Evolutionary conservation across 352 stramenopile species (phyloP).

Genomic region (Stramenopiles sp.): DNA sequence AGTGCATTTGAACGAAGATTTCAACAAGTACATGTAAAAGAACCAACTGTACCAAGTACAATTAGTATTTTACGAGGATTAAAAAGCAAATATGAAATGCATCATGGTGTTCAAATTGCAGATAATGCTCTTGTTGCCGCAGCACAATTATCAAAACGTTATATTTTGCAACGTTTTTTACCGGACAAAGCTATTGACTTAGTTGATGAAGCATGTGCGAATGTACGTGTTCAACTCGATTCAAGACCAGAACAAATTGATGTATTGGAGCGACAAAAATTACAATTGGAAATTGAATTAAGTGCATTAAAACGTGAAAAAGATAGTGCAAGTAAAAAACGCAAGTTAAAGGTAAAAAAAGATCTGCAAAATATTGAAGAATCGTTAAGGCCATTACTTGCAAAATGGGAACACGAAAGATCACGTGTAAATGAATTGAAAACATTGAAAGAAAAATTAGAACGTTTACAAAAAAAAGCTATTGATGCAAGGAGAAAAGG

Average conservation of each 20-base stretch:
- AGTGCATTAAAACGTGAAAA: slow-evolving; percentile 78
- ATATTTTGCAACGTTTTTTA: slow-evolving; percentile 71
- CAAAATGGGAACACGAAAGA: slow-evolving; percentile 73
- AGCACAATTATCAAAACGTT: slow-evolving; percentile 76
- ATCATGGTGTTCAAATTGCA: slow-evolving; percentile 83
- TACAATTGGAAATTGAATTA: slow-evolving; percentile 86
- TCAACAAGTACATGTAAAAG: slow-evolving; percentile 79
- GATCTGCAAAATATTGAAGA: slow-evolving; percentile 73
- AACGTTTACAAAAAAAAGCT: slow-evolving; percentile 72
- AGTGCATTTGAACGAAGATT: slow-evolving; percentile 89
- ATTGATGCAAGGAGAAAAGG: slow-evolving; percentile 71
- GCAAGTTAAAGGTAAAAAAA: slow-evolving; percentile 62
- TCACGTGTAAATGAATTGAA: slow-evolving; percentile 71
- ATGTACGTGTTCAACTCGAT: slow-evolving; percentile 74
- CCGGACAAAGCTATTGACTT: slow-evolving; percentile 83
- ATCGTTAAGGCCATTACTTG: slow-evolving; percentile 56
- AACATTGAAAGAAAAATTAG: slow-evolving; percentile 72
- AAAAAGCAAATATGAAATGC: slow-evolving; percentile 82
- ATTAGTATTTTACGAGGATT: slow-evolving; percentile 85
- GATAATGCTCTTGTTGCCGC: slow-evolving; percentile 77
- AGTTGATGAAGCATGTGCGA: slow-evolving; percentile 74
- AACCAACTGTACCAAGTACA: slow-evolving; percentile 78
- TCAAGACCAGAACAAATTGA: slow-evolving; percentile 85
- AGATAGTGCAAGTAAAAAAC: slow-evolving; percentile 65
- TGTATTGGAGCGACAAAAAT: slow-evolving; percentile 68